Evolutionary conservation across 768 basidiomycete species (phyloP), one percentile per base, ranked within the genome.

Genomic region (Auricularia sp.): DNA sequence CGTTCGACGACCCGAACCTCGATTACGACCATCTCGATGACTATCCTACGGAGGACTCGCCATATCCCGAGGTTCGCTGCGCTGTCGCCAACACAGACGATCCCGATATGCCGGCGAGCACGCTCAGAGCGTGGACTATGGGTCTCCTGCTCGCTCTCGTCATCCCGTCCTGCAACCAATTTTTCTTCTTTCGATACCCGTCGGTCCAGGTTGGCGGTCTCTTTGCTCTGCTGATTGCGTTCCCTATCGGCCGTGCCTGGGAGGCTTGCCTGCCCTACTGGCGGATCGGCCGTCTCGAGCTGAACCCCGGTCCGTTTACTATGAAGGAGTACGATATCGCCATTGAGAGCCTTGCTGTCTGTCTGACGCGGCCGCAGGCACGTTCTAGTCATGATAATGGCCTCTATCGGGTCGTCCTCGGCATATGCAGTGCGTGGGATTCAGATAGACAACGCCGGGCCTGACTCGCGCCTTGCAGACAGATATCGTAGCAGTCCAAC

Each of bases 401-500:
- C 70, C 5, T 69, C 68, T 61, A 65, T 69, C 29, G 67, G 66
- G 8, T 66, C 62, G 13, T 65, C 64, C 16, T 33, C 61, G 14
- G 45, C 42, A 4, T 61, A 42, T 51, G 18, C 39, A 7, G 36
- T 61, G 16, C n/a, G 36, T 59, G 7, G 21, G 8, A 10, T 14
- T 24, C 8, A 10, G 29, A 6, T 29, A 10, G 24, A 6, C 33
- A 34, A 7, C 34, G 24, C 56, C 13, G 6, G 34, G 16, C 21
- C 14, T 29, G 29, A 35, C 56, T 4, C 8, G 24, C 56, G 29
- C 18, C 34, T 29, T 59, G 29, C 56, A 59, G 56, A 90, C 88
- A 6, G 89, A 90, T 67, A 84, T 91, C 45, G 71, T 90, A 42
- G 87, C 87, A 0, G 88, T 91, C 3, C 89, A 91, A 70, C 77